Conservation (phyloP, 2,329 filamentous ascomycete species). For the Raffaelea ambrosiae region DNA sequence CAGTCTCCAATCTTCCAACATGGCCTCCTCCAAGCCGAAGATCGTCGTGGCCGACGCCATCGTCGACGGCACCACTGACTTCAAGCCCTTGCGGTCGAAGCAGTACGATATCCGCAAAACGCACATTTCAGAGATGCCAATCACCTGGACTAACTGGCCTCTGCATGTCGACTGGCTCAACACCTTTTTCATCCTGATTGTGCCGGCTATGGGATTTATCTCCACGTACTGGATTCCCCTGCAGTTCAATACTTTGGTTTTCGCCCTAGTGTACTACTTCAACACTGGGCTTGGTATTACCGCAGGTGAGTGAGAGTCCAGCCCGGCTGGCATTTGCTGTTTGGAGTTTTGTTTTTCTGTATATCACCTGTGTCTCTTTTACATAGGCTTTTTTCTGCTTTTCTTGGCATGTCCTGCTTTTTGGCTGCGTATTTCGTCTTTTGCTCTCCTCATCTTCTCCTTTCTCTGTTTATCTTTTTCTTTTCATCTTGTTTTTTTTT, state of each 20-base stretch:
- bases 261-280: conserved; percentile 73
- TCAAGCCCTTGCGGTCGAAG: conserved; percentile 40
- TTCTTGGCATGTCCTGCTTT: too few relatives aligned
- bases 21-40: conserved; percentile 23
- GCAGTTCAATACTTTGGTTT: conserved; percentile 61
- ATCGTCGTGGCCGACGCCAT: conserved; percentile 31
- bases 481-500: too few relatives aligned
- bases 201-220: conserved; percentile 67
- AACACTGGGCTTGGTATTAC: conserved; percentile 75
- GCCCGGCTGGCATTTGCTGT: too few relatives aligned
- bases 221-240: conserved; percentile 73
- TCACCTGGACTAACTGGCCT: conserved; percentile 78
- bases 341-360: too few relatives aligned
- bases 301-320: conserved; percentile 56
- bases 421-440: too few relatives aligned
- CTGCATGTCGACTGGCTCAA: conserved; percentile 95
- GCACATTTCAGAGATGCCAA: conserved; percentile 76
- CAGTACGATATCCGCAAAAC: conserved; percentile 56
- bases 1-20: too few relatives aligned
- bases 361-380: too few relatives aligned
- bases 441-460: too few relatives aligned
- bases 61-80: conserved; percentile 47
- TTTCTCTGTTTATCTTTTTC: too few relatives aligned
- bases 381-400: too few relatives aligned
- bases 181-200: conserved; percentile 67